Evolutionary conservation across 2,329 filamentous ascomycete genomes (phyloP), one percentile per base, ranked within the genome.

Genomic region (Arthrobotrys pseudoclavata): DNA sequence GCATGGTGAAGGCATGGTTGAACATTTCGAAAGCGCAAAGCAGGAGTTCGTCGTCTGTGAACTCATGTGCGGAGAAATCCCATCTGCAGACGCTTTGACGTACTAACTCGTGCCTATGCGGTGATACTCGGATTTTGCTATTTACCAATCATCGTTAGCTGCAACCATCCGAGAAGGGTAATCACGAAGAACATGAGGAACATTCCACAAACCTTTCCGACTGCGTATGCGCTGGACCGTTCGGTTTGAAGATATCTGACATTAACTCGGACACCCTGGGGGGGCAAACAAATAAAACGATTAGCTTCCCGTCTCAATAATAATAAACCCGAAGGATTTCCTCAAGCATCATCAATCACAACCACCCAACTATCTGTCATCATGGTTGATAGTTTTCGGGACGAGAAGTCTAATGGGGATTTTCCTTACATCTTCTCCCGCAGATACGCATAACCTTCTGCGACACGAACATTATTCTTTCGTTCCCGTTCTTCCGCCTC

Each of bases 31-130:
- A 88, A n/a, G 93, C 91, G 18, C 90, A 94, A 82, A 95, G 90
- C 4, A 97, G 87, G 47, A 99, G 87, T 84, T 98, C 94, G 82
- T 98, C 95, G 81, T 98, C 94, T 34, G 89, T 90, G 81, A 95
- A 96, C 18, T 93, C 90, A 82, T 97, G 95, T 2, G 94, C 95
- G 50, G 91, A 94, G 82, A 98, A 99, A 67, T 90, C 86, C 95
- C 96, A 98, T 60, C 87, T 87, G 20, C 91, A 92, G 42, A 97
- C 87, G 18, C 90, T 90, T 7, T 87, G 84, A 74, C 90, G 90
- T 71, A 98, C 89, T 52, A 88, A 85, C 45, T 86, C 85, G 81
- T 89, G 89, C 40, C 92, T 89, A 72, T 91, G 88, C 7, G 88
- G 84, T 10, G 89, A 86, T 18, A 97, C 87, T 55, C 89, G 87